These are phyloP conservation scores for Blastocystis sp. DNA, from an alignment of 352 stramenopile species.

Conservation along the genomic window DNA sequence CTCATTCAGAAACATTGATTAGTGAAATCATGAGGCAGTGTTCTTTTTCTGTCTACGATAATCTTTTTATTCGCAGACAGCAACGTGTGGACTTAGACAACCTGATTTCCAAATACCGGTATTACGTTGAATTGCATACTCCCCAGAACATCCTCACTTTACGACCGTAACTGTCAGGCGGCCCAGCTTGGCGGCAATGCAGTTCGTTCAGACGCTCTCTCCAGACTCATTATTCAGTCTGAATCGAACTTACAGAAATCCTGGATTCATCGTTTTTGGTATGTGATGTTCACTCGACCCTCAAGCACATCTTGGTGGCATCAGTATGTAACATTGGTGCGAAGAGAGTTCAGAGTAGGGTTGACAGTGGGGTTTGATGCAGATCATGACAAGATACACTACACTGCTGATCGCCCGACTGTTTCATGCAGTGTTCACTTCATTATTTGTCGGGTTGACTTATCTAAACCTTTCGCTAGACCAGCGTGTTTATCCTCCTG, in stretches of 20 bases:
- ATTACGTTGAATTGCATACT: neutral
- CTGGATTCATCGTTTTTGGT: neutral
- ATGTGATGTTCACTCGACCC: neutral
- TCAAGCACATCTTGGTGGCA: neutral
- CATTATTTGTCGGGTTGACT: neutral
- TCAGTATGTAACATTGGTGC: neutral
- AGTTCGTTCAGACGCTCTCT: neutral
- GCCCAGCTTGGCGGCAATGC: neutral
- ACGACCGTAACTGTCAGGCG: neutral
- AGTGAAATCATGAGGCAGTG: neutral
- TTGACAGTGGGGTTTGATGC: neutral
- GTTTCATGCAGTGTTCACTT: neutral
- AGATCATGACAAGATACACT: neutral
- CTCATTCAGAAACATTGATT: neutral
- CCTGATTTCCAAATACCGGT: neutral
- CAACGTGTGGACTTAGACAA: neutral
- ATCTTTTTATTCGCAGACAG: neutral
- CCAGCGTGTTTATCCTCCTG: neutral
- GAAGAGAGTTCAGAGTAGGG: neutral
- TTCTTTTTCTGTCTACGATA: neutral
- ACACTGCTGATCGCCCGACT: neutral
- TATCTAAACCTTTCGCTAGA: neutral
- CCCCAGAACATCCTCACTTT: neutral
- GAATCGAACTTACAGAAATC: neutral
- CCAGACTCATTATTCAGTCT: neutral